Base-by-base conservation (phyloP, 208 protist genomes). In the Leishmania aethiopica region DNA sequence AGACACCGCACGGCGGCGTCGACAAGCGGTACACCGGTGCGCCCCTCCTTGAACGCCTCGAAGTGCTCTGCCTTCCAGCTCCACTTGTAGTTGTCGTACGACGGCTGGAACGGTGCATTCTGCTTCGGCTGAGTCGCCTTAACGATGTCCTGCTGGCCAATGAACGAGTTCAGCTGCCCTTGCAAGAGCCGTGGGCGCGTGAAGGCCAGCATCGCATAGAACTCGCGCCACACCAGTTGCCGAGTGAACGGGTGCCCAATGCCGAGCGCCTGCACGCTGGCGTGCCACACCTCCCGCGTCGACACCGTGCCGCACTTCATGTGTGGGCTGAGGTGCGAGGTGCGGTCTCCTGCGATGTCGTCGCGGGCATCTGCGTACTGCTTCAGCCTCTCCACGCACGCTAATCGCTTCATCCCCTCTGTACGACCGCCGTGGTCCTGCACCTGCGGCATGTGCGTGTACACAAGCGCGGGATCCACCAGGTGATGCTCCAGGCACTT, bases 1-100 rank as follows among this genome's bases (percentile, higher is more conserved):
- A 99, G 79, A 84, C 98, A 96, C 55, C 94, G 90, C 88, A 99
- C 98, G 57, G 94, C 94, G 45, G 97, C 97, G 77, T 99, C 97
- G 15, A 99, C 94, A 40, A 98, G 82, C 1, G 97, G 97, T 37
- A 97, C 88, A n/a, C 97, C 97, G 17, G 96, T 98, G 35, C 80
- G 53, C n/a, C 96, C 95, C 25, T 84, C 77, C 25, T 90, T 84
- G 89, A 97, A 99, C 1, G 84, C 84, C 17, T 82, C 84, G 72
- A 96, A 97, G 78, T 88, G 78, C 42, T 66, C 69, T 60, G 89
- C 76, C 53, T 87, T 77, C 90, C 93, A 93, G 51, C 71, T 87
- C 92, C 92, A 96, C 69, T 80, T 74, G 79, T 90, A 96, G 37
- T 67, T 67, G 60, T 80, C 71, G 87, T 94, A 95, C 72, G 88